Conservation (phyloP, 164 flowering plant genomes). For the Piper betle region DNA sequence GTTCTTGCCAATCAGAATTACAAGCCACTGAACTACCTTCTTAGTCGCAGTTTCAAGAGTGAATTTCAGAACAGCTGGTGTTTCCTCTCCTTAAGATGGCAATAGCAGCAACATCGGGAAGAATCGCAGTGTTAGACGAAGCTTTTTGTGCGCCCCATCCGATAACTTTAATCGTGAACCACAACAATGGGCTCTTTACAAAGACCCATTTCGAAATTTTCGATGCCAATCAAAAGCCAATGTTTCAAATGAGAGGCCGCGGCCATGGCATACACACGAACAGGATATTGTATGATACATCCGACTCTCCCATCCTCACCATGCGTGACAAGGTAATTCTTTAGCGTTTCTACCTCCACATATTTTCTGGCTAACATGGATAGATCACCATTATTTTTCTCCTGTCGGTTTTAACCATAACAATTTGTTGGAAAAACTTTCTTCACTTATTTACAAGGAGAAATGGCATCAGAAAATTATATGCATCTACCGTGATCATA, state of each 20-base stretch:
- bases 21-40: too few relatives aligned
- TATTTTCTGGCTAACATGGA: too few relatives aligned
- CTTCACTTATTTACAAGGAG: too few relatives aligned
- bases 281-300: not conserved
- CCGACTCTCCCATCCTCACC: not conserved
- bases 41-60: too few relatives aligned
- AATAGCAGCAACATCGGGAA: not conserved
- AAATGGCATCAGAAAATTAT: too few relatives aligned
- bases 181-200: not conserved
- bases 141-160: not conserved
- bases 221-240: not conserved
- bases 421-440: too few relatives aligned
- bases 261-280: not conserved
- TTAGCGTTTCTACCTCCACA: not conserved
- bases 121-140: not conserved
- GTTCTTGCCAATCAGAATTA: too few relatives aligned
- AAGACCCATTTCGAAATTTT: not conserved
- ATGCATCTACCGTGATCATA: not conserved
- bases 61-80: too few relatives aligned
- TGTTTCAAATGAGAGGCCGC: not conserved
- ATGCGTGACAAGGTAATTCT: conserved; percentile 2
- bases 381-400: too few relatives aligned
- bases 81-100: too few relatives aligned
- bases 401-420: too few relatives aligned
- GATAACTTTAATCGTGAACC: not conserved